These are phyloP conservation scores for Omphalotus olearius DNA, from an alignment of 1,284 basidiomycete genomes.

Conservation along the genomic window DNA sequence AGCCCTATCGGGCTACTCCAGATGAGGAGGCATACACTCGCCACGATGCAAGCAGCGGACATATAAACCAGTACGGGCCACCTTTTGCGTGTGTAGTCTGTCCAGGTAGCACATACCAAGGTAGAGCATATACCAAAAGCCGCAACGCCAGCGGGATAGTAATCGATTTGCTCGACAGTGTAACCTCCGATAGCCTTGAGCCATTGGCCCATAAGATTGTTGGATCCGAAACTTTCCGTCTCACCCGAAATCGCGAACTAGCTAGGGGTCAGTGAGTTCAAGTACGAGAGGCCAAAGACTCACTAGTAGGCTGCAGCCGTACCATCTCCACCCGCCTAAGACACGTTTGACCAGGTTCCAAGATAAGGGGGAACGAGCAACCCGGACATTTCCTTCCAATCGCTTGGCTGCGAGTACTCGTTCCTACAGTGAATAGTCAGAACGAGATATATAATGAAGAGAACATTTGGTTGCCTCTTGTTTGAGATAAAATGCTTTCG, in stretches of 20 bases:
- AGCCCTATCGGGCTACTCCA: constrained; percentile 52
- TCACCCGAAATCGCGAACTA: constrained; percentile 65
- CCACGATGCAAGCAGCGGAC: constrained; percentile 47
- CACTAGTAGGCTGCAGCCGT: constrained; percentile 60
- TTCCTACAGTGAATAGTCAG: constrained; percentile 37
- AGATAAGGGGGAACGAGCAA: constrained; percentile 39
- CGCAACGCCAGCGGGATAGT: constrained; percentile 62
- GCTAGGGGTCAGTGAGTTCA: neutral
- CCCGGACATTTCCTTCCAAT: constrained; percentile 37
- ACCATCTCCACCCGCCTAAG: constrained; percentile 66
- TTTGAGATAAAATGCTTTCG: constrained; percentile 61
- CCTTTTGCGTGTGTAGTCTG: constrained; percentile 49
- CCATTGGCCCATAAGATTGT: constrained; percentile 77
- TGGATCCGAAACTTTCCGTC: constrained; percentile 67
- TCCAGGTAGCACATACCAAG: constrained; percentile 58
- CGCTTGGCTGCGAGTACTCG: constrained; percentile 47
- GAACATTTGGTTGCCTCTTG: constrained; percentile 39
- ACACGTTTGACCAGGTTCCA: constrained; percentile 48
- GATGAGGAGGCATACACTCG: constrained; percentile 54
- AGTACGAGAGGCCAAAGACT: constrained; percentile 15
- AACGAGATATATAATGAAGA: neutral
- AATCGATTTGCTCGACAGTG: constrained; percentile 60
- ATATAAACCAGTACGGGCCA: constrained; percentile 68
- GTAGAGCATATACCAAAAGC: constrained; percentile 64
- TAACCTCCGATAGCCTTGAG: constrained; percentile 59